Evolutionary conservation across 108 stramenopile genomes (phyloP).

Genomic region (Pseudonitzschia multistriata): DNA sequence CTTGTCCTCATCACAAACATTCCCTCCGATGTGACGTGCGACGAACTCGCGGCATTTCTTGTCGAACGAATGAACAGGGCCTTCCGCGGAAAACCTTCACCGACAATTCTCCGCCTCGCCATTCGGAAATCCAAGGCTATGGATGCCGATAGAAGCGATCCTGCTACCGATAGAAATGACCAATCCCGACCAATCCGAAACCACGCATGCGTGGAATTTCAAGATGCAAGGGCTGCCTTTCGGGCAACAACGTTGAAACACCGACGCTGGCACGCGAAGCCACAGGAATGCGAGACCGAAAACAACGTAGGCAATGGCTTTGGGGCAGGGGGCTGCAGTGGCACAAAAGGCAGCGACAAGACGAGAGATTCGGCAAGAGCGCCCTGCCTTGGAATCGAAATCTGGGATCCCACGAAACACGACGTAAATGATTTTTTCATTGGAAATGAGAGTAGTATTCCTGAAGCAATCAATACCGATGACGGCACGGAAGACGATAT

Average conservation of each 20-base stretch:
- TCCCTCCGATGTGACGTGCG: background rate
- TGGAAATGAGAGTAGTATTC: background rate
- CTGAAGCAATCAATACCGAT: background rate
- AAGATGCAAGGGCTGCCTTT: constrained; percentile 8
- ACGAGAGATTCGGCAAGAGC: background rate
- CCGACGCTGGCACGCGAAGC: constrained; percentile 6
- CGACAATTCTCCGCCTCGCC: background rate
- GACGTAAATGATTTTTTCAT: background rate
- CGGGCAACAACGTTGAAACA: constrained; percentile 9
- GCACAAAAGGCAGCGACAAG: background rate
- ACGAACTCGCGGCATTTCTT: background rate
- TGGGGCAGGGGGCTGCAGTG: background rate
- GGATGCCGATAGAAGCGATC: background rate
- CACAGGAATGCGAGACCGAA: background rate
- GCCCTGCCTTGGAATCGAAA: background rate
- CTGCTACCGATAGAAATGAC: background rate
- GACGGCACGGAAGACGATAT: background rate
- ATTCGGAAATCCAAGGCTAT: too few species aligned
- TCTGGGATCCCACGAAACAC: constrained; percentile 1
- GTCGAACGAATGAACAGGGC: constrained; percentile 5
- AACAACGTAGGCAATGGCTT: background rate
- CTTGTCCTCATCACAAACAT: background rate
- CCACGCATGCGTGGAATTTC: constrained; percentile 5
- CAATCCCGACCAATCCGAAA: background rate
- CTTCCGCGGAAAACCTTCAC: background rate